Evolutionary conservation across 345 rosid genomes (phyloP).

Genomic region (Brassica incana): DNA sequence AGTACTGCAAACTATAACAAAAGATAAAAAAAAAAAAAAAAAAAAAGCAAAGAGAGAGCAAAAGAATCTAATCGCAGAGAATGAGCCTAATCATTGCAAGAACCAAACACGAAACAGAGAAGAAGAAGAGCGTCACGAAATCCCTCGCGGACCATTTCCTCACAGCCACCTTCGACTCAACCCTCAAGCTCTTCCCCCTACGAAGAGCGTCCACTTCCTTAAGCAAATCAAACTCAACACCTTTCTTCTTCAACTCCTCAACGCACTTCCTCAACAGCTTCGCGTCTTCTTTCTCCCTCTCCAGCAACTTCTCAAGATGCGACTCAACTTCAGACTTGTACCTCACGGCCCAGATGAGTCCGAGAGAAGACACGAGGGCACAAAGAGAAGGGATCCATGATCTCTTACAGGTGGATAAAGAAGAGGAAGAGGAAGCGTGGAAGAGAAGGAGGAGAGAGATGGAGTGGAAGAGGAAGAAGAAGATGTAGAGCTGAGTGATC

Average conservation of each 20-base stretch:
- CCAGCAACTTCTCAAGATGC: slow-evolving; percentile 79
- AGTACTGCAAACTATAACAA: not conserved
- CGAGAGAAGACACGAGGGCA: slow-evolving; percentile 66
- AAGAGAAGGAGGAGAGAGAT: slow-evolving; percentile 76
- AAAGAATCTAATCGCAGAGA: slow-evolving; percentile 54
- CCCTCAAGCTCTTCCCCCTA: slow-evolving; percentile 89
- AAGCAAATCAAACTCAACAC: slow-evolving; percentile 80
- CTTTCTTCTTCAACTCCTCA: slow-evolving; percentile 91
- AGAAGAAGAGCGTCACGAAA: slow-evolving; percentile 73
- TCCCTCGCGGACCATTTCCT: slow-evolving; percentile 88
- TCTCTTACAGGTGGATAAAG: slow-evolving; percentile 45
- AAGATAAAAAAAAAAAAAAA: not conserved
- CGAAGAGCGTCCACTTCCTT: slow-evolving; percentile 92
- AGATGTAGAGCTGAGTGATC: slow-evolving; percentile 72
- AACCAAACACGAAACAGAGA: slow-evolving; percentile 69
- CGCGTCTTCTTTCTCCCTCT: slow-evolving; percentile 88
- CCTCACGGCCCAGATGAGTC: slow-evolving; percentile 78
- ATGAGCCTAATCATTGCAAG: slow-evolving; percentile 71
- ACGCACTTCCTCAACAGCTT: slow-evolving; percentile 75
- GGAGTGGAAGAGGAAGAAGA: slow-evolving; percentile 93
- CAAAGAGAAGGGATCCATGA: slow-evolving; percentile 87
- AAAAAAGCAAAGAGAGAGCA: not conserved
- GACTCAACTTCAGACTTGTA: slow-evolving; percentile 76
- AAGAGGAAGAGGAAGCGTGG: slow-evolving; percentile 38
- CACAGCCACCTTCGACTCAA: slow-evolving; percentile 55